Percentiles rank a stretch among this genome's conserved stretches.
Evolutionary conservation across 768 basidiomycete genomes (phyloP).

Genomic region (Cyclocybe cylindracea): DNA sequence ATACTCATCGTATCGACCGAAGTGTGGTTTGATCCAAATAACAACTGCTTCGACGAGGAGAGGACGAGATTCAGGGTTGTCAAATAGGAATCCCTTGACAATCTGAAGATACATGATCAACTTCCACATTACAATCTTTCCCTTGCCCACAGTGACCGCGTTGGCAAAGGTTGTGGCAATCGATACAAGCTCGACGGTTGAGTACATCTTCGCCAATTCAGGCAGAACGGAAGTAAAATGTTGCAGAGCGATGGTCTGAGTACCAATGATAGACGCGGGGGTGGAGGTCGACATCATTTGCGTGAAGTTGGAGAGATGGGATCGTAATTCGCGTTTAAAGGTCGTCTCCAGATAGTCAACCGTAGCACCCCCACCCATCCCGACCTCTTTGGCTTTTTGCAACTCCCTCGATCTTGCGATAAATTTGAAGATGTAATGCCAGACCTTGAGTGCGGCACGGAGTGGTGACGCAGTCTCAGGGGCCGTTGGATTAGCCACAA

Average conservation of each 20-base stretch:
- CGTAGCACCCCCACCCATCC: constrained; percentile 78
- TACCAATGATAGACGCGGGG: constrained; percentile 90
- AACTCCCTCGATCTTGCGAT: constrained; percentile 87
- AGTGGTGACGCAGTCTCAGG: constrained; percentile 75
- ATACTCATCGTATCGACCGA: constrained; percentile 90
- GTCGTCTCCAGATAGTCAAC: constrained; percentile 82
- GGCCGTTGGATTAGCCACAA: constrained; percentile 73
- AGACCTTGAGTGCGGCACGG: constrained; percentile 91
- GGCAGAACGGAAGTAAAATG: constrained; percentile 93
- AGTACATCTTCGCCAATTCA: constrained; percentile 80
- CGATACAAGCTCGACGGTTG: constrained; percentile 81
- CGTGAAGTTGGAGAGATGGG: constrained; percentile 80
- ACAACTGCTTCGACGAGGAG: constrained; percentile 85
- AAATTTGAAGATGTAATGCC: constrained; percentile 96
- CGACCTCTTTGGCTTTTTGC: constrained; percentile 79
- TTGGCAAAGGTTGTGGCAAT: constrained; percentile 88
- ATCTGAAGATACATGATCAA: constrained; percentile 93
- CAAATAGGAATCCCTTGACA: constrained; percentile 86
- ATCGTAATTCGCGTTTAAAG: constrained; percentile 82
- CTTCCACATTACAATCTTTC: constrained; percentile 91
- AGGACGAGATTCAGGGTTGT: constrained; percentile 75
- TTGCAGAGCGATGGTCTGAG: constrained; percentile 91
- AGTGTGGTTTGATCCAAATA: constrained; percentile 93
- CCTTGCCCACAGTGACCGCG: constrained; percentile 72
- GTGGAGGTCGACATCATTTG: constrained; percentile 82